A percentile compares a stretch with the other conserved stretches of the same genome.
Conservation (phyloP, 257 asterid species). For the Solanum raphanifolium region DNA sequence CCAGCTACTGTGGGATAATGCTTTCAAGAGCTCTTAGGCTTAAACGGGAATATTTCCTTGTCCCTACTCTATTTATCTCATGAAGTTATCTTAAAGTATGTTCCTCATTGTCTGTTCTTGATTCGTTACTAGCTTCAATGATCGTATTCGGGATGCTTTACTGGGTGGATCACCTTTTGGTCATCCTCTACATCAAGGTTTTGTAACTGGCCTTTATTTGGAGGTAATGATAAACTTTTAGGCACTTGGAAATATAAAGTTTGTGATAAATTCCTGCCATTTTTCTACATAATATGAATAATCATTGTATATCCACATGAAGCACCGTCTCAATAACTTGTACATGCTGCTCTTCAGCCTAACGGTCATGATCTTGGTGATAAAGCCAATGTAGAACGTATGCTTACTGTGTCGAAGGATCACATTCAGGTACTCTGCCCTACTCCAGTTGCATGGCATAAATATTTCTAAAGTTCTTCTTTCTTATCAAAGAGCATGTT, state of each 20-base stretch:
- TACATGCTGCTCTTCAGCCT: constrained; percentile 41
- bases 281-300: neutral
- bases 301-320: neutral
- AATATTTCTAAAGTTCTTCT: neutral
- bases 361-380: constrained; percentile 70
- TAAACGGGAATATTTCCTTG: neutral
- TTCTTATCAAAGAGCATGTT: constrained; percentile 1
- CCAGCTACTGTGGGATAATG: neutral
- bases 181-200: constrained; percentile 93
- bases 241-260: neutral
- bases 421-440: constrained; percentile 64
- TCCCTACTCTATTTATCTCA: neutral
- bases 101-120: neutral
- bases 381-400: constrained; percentile 35
- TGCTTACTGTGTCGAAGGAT: constrained; percentile 70
- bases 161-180: constrained; percentile 99
- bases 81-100: neutral
- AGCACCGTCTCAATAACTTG: neutral
- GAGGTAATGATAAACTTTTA: constrained; percentile 50
- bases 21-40: neutral
- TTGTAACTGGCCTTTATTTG: constrained; percentile 66
- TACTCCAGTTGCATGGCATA: neutral
- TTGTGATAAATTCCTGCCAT: neutral
- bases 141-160: constrained; percentile 87
- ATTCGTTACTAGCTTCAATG: constrained; percentile 63